Percentiles rank a stretch among this genome's conserved stretches.
Evolutionary conservation across 257 asterid species (phyloP).

Genomic region (Solanum chmielewskii): DNA sequence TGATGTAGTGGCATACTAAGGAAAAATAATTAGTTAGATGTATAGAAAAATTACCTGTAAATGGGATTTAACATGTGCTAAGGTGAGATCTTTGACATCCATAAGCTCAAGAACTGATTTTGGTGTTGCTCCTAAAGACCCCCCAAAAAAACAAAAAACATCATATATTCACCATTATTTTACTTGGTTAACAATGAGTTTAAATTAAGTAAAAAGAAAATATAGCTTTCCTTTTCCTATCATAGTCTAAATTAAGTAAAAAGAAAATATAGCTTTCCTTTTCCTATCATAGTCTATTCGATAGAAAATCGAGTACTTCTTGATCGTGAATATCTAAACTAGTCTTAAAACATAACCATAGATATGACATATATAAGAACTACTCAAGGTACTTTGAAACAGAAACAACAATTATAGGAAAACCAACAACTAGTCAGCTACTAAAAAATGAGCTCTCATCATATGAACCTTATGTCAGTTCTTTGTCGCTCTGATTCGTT

Average conservation of each 20-base stretch:
- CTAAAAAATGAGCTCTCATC: neutral
- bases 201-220: neutral
- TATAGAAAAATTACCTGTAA: slow-evolving; percentile 46
- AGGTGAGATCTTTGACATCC: slow-evolving; percentile 94
- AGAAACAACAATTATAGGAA: neutral
- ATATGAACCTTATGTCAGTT: neutral
- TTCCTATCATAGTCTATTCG: neutral
- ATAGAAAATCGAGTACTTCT: neutral
- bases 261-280: neutral
- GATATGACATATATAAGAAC: too few species aligned
- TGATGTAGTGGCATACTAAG: neutral
- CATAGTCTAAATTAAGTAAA: neutral
- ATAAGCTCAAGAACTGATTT: slow-evolving; percentile 93
- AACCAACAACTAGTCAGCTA: neutral
- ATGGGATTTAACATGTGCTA: slow-evolving; percentile 94
- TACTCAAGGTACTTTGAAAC: neutral
- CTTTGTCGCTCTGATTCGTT: neutral
- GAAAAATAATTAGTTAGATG: neutral
- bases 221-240: neutral
- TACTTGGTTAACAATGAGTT: neutral
- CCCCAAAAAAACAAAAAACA: neutral
- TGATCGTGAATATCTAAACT: neutral
- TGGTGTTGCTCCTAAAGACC: slow-evolving; percentile 71
- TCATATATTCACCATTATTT: neutral
- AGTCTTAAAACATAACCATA: too few species aligned